A percentile compares a stretch with the other conserved stretches of the same genome.
phyloP scores from a whole-genome alignment of 371 early-diverging fungal species.

The Syncephalastrum racemosum region DNA sequence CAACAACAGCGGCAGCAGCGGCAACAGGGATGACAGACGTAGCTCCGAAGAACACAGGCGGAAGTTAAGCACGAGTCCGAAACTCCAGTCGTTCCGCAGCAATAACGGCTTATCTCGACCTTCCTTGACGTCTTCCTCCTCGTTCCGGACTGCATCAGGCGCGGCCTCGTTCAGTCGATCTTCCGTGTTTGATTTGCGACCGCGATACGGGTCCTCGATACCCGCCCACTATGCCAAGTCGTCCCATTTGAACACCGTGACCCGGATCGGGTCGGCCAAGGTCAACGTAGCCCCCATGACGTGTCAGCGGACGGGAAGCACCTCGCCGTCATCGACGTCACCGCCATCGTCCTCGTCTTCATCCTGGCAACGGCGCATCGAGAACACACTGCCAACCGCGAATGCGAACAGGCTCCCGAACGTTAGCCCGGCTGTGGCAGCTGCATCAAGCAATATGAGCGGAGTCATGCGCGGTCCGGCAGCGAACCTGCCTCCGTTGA shows the following conservation, averaged over 20 bases:
- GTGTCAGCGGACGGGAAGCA: neutral
- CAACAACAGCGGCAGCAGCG: too few relatives aligned
- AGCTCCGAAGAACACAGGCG: too few relatives aligned
- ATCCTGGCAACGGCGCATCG: slow-evolving; percentile 6
- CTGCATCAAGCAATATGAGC: too few relatives aligned
- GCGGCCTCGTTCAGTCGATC: too few relatives aligned
- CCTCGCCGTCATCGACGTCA: neutral
- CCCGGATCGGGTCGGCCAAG: slow-evolving; percentile 14
- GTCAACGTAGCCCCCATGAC: slow-evolving; percentile 39
- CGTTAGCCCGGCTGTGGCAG: too few relatives aligned
- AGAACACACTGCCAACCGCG: neutral
- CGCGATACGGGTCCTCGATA: slow-evolving; percentile 2
- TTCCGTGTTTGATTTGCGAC: slow-evolving; percentile 4
- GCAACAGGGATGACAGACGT: too few relatives aligned
- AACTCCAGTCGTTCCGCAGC: too few relatives aligned
- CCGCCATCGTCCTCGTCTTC: neutral
- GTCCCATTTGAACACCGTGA: slow-evolving; percentile 12
- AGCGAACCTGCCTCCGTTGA: slow-evolving; percentile 4
- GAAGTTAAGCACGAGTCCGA: too few relatives aligned
- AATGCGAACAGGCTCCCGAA: neutral
- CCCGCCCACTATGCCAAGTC: slow-evolving; percentile 13
- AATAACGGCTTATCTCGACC: too few relatives aligned
- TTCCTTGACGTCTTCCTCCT: too few relatives aligned
- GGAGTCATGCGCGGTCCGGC: neutral
- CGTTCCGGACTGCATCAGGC: too few relatives aligned